Conservation (phyloP, 2,329 filamentous ascomycete species). For the Colletotrichum acutatum region DNA sequence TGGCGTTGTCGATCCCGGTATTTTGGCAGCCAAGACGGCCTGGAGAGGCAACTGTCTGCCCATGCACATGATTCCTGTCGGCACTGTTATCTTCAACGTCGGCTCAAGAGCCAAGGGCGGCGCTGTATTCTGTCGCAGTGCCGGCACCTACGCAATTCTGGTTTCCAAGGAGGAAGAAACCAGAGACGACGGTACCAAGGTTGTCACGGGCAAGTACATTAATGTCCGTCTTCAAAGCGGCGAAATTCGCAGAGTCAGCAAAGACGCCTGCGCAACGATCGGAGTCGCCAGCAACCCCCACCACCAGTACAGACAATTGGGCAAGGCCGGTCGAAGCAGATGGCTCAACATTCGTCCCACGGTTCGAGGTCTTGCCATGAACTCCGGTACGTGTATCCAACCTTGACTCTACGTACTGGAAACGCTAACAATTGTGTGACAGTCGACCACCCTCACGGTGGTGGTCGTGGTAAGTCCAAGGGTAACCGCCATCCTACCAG, state of each 20-base stretch:
- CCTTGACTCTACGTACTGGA: too few relatives aligned
- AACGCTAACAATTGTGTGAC: conserved; percentile 32
- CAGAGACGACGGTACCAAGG: conserved; percentile 66
- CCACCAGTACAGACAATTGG: conserved; percentile 88
- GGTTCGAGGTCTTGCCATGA: conserved; percentile 98
- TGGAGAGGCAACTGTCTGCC: conserved; percentile 96
- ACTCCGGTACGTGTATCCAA: conserved; percentile 74
- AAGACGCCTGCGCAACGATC: conserved; percentile 93
- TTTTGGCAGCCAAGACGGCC: conserved; percentile 92
- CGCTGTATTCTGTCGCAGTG: conserved; percentile 93
- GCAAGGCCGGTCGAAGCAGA: conserved; percentile 92
- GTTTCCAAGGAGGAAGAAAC: conserved; percentile 88
- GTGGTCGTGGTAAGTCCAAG: conserved; percentile 99
- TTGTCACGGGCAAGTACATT: conserved; percentile 80
- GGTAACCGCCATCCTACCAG: conserved; percentile 95
- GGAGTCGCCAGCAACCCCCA: conserved; percentile 94
- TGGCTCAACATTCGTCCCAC: conserved; percentile 96
- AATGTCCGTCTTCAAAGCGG: conserved; percentile 91
- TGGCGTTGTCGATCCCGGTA: conserved; percentile 91
- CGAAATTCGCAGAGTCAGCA: conserved; percentile 88
- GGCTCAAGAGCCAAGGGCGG: conserved; percentile 78
- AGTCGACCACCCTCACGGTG: conserved; percentile 97
- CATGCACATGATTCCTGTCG: conserved; percentile 93
- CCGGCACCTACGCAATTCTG: conserved; percentile 90
- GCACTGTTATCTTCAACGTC: conserved; percentile 92